Evolutionary conservation across 2,329 filamentous ascomycete species (phyloP).

Genomic region (Diaporthe australafricana): DNA sequence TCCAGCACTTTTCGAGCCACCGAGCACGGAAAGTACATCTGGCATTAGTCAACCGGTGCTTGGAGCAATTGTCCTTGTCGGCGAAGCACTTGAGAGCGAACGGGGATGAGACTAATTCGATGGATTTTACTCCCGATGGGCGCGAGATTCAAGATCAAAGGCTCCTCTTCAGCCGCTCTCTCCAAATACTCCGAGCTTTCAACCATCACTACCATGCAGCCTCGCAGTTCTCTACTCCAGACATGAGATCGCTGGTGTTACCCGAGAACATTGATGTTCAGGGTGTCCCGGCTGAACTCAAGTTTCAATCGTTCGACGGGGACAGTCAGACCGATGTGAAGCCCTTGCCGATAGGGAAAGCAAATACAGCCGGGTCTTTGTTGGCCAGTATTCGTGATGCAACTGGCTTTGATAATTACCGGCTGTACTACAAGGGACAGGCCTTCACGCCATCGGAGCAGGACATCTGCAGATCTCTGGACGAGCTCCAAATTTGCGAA

Average conservation of each 20-base stretch:
- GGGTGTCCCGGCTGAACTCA: conserved; percentile 74
- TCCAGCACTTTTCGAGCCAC: conserved; percentile 60
- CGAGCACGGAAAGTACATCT: conserved; percentile 72
- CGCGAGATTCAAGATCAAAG: conserved; percentile 59
- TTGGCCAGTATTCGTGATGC: conserved; percentile 73
- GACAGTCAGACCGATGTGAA: conserved; percentile 69
- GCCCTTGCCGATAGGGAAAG: conserved; percentile 73
- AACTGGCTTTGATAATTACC: conserved; percentile 82
- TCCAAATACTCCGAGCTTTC: conserved; percentile 76
- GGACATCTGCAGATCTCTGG: conserved; percentile 71
- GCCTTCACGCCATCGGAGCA: conserved; percentile 71
- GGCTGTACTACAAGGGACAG: conserved; percentile 76
- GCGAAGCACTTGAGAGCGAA: conserved; percentile 64
- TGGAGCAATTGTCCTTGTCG: conserved; percentile 75
- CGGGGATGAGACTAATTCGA: conserved; percentile 62
- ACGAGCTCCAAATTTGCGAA: conserved; percentile 74
- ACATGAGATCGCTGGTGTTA: conserved; percentile 64
- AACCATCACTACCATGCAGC: conserved; percentile 73
- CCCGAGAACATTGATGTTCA: conserved; percentile 63
- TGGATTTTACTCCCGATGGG: conserved; percentile 62
- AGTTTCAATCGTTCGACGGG: conserved; percentile 80
- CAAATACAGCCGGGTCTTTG: conserved; percentile 78
- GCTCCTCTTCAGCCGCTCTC: conserved; percentile 74
- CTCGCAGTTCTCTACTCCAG: conserved; percentile 69
- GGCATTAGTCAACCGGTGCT: conserved; percentile 78